Evolutionary conservation across 345 rosid genomes (phyloP).

Genomic region (Syzygium aromaticum): DNA sequence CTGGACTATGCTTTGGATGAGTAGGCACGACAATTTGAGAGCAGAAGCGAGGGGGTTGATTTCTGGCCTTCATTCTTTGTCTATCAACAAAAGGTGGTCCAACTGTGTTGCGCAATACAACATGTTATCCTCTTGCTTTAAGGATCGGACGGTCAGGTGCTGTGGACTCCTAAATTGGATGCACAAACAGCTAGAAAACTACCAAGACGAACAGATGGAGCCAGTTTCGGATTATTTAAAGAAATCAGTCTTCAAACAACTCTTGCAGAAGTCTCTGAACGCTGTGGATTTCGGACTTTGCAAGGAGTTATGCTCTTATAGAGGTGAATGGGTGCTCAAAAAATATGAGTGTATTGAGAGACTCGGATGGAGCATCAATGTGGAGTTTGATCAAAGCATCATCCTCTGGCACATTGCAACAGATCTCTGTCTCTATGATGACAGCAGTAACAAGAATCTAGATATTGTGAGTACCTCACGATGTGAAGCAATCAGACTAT

Average conservation of each 20-base stretch:
- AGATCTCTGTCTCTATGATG: neutral
- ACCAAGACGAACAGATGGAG: neutral
- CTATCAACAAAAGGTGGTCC: neutral
- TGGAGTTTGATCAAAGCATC: constrained; percentile 14
- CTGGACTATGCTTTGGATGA: neutral
- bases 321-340: neutral
- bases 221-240: neutral
- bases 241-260: neutral
- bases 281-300: too few relatives aligned
- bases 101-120: neutral
- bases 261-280: neutral
- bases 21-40: neutral
- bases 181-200: neutral
- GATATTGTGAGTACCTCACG: accelerated
- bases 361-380: constrained; percentile 1
- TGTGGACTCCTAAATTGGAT: neutral
- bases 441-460: neutral
- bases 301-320: neutral
- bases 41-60: neutral
- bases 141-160: neutral
- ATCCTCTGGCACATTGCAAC: constrained; percentile 27
- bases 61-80: neutral
- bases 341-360: too few relatives aligned
- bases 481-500: neutral
- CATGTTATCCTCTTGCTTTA: neutral